These are phyloP conservation scores for Phytophthora idaei DNA, from an alignment of 352 stramenopile species.

Conservation along the genomic window DNA sequence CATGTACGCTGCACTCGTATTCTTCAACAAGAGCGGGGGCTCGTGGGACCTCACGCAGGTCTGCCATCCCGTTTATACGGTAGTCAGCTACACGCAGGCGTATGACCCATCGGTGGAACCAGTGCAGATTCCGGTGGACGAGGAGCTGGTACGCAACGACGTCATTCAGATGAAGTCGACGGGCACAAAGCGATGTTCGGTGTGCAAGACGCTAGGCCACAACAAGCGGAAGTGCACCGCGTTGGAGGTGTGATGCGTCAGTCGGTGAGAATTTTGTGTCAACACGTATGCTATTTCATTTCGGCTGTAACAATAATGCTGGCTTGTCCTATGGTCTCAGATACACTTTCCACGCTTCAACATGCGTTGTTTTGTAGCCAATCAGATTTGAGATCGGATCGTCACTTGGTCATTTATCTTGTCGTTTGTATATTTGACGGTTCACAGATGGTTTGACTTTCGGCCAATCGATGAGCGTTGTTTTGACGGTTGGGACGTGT, in stretches of 20 bases:
- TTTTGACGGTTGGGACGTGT: slow-evolving; percentile 33
- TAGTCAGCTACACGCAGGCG: slow-evolving; percentile 35
- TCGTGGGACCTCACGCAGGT: slow-evolving; percentile 43
- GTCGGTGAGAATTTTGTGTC: neutral
- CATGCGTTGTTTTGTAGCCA: slow-evolving; percentile 18
- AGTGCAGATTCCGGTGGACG: slow-evolving; percentile 48
- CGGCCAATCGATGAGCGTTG: slow-evolving; percentile 20
- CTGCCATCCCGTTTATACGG: slow-evolving; percentile 41
- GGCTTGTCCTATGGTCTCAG: neutral
- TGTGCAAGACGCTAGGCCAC: slow-evolving; percentile 51
- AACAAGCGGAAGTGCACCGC: slow-evolving; percentile 49
- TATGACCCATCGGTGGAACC: slow-evolving; percentile 36
- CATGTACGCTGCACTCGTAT: slow-evolving; percentile 36
- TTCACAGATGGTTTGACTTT: slow-evolving; percentile 14
- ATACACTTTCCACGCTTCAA: slow-evolving; percentile 20
- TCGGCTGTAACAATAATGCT: too few relatives aligned
- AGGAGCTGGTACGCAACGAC: slow-evolving; percentile 49
- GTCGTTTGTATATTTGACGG: slow-evolving; percentile 25
- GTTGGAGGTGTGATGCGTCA: slow-evolving; percentile 18
- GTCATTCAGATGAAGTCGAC: slow-evolving; percentile 42
- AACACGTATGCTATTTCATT: too few relatives aligned
- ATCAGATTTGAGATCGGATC: slow-evolving; percentile 4
- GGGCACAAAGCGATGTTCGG: slow-evolving; percentile 41
- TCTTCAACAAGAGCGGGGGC: slow-evolving; percentile 47
- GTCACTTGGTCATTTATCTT: slow-evolving; percentile 14